phyloP scores from a whole-genome alignment of 2,329 filamentous ascomycete genomes.

The Diaporthe australafricana region DNA sequence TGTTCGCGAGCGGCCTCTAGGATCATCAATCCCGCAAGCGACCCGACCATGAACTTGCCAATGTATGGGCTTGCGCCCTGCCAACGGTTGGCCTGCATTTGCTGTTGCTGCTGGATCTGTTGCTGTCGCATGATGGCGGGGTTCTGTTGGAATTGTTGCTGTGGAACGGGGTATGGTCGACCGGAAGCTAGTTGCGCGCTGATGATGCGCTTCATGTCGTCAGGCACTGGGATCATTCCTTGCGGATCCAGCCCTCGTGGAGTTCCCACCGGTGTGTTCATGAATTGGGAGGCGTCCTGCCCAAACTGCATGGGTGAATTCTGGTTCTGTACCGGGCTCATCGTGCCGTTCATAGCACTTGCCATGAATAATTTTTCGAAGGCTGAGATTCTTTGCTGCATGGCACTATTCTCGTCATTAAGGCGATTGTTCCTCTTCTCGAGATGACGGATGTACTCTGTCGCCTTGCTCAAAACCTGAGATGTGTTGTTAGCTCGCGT shows the following conservation, averaged over 20 bases:
- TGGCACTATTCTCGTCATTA: conserved; percentile 81
- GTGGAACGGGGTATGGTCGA: conserved; percentile 62
- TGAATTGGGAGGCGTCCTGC: conserved; percentile 55
- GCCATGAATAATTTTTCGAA: conserved; percentile 84
- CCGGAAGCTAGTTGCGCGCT: conserved; percentile 66
- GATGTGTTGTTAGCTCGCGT: conserved; percentile 20
- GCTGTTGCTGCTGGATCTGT: conserved; percentile 65
- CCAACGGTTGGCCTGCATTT: conserved; percentile 65
- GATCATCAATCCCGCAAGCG: conserved; percentile 91
- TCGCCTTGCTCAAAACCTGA: conserved; percentile 88
- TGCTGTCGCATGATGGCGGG: conserved; percentile 64
- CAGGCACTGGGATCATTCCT: conserved; percentile 75
- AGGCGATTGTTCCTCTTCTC: conserved; percentile 90
- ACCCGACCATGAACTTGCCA: conserved; percentile 91
- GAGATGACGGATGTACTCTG: conserved; percentile 93
- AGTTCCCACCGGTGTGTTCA: conserved; percentile 57
- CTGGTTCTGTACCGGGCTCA: conserved; percentile 66
- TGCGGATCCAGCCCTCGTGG: conserved; percentile 57
- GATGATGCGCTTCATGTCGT: conserved; percentile 73
- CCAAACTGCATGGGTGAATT: conserved; percentile 65
- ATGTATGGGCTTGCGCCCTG: conserved; percentile 66
- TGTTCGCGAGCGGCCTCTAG: conserved; percentile 81
- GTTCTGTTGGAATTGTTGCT: conserved; percentile 53
- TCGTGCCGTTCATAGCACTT: conserved; percentile 74
- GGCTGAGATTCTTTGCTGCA: conserved; percentile 82